phyloP scores from a whole-genome alignment of 1,284 basidiomycete genomes.

The Wallemia mellicola region DNA sequence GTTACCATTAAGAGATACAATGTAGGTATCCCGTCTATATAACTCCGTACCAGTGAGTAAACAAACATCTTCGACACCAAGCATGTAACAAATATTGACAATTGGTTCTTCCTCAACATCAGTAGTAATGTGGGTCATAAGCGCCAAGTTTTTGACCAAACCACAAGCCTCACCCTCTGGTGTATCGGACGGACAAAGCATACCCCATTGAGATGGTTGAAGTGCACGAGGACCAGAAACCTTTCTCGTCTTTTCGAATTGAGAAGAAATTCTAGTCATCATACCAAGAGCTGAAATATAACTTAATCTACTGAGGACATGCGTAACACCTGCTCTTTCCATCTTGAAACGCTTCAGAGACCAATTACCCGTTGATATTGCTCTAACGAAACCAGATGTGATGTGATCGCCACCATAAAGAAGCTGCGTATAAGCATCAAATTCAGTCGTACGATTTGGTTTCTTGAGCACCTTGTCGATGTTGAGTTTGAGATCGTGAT shows the following conservation, averaged over 20 bases:
- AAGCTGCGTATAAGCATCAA: constrained; percentile 59
- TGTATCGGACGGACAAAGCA: constrained; percentile 93
- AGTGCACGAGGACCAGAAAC: constrained; percentile 91
- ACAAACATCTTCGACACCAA: constrained; percentile 88
- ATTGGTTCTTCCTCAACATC: constrained; percentile 93
- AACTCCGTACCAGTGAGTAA: constrained; percentile 84
- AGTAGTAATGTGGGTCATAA: constrained; percentile 99
- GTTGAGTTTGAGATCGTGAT: constrained; percentile 73
- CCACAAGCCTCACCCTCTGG: constrained; percentile 99
- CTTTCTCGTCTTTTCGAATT: constrained; percentile 98
- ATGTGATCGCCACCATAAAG: constrained; percentile 37
- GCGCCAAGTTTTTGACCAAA: constrained; percentile 87
- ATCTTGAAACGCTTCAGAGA: constrained; percentile 98
- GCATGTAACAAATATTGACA: constrained; percentile 59
- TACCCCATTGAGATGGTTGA: constrained; percentile 97
- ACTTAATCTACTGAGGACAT: constrained; percentile 75
- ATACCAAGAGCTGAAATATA: constrained; percentile 97
- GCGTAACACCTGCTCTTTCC: constrained; percentile 90
- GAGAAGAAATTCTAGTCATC: constrained; percentile 95
- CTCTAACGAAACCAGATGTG: constrained; percentile 82
- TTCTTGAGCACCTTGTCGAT: constrained; percentile 98
- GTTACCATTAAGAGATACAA: constrained; percentile 90
- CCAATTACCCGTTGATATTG: constrained; percentile 99
- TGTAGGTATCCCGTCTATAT: constrained; percentile 64
- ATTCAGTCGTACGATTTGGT: constrained; percentile 74